These are phyloP conservation scores for Mycena citricolor DNA, from an alignment of 1,284 basidiomycete species.

Conservation along the genomic window DNA sequence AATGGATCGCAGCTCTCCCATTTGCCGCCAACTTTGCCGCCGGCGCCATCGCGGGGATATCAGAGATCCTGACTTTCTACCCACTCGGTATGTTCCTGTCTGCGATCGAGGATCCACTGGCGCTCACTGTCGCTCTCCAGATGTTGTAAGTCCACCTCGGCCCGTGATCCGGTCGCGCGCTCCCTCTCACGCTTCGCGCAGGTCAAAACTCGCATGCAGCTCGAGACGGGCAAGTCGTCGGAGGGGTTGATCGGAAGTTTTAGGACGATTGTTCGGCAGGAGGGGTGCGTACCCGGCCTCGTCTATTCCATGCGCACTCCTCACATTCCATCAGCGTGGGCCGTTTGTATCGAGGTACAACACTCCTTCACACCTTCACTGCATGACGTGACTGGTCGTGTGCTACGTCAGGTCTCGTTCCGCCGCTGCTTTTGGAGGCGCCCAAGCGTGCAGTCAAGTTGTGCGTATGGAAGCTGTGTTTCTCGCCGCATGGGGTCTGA, in stretches of 20 bases:
- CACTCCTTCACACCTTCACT: conserved; percentile 2
- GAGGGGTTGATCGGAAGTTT: conserved; percentile 84
- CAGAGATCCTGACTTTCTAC: conserved; percentile 91
- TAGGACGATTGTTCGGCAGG: conserved; percentile 73
- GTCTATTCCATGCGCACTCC: background rate
- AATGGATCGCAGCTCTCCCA: conserved; percentile 76
- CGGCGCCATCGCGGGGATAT: conserved; percentile 86
- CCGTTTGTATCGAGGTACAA: conserved; percentile 81
- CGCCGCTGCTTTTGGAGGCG: conserved; percentile 93
- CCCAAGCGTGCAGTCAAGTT: conserved; percentile 99
- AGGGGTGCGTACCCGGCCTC: conserved; percentile 62
- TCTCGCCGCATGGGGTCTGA: background rate
- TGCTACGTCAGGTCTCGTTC: conserved; percentile 78
- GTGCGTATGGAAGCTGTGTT: too few species aligned
- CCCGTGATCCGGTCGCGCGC: conserved; percentile 7
- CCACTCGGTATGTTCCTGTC: conserved; percentile 71
- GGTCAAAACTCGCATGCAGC: conserved; percentile 98
- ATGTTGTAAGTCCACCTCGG: conserved; percentile 48
- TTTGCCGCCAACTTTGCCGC: conserved; percentile 88
- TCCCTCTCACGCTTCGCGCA: conserved; percentile 30
- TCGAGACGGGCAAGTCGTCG: conserved; percentile 79
- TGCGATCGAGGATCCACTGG: background rate
- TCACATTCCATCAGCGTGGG: conserved; percentile 52
- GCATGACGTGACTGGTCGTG: conserved; percentile 10
- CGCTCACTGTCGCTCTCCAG: conserved; percentile 30